Evolutionary conservation across 352 stramenopile genomes (phyloP).

Genomic region (Pythium coloratum): DNA sequence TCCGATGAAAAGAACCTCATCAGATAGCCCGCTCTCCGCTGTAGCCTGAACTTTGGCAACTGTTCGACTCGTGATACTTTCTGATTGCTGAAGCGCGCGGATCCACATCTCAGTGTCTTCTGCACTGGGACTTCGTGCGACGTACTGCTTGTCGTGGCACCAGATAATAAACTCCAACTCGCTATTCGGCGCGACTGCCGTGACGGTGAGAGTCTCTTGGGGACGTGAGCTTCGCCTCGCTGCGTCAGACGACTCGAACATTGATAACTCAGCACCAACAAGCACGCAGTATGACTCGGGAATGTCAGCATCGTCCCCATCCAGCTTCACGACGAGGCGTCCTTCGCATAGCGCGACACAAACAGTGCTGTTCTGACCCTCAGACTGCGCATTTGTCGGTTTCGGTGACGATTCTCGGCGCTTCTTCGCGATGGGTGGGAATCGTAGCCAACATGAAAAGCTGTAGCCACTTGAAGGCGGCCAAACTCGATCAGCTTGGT

Average conservation of each 20-base stretch:
- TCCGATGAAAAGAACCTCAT: conserved; percentile 39
- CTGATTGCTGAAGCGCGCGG: conserved; percentile 50
- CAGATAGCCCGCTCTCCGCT: conserved; percentile 13
- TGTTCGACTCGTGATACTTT: conserved; percentile 37
- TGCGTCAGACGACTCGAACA: conserved; percentile 48
- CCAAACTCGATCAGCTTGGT: conserved; percentile 59
- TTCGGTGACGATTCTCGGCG: conserved; percentile 1
- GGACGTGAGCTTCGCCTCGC: conserved; percentile 30
- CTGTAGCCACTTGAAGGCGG: conserved; percentile 73
- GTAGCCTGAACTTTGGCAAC: conserved; percentile 28
- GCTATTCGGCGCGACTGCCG: conserved; percentile 34
- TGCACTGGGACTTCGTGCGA: conserved; percentile 26
- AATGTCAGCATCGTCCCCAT: conserved; percentile 37
- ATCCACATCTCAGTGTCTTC: conserved; percentile 61
- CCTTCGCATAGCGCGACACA: conserved; percentile 66
- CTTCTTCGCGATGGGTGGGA: conserved; percentile 33
- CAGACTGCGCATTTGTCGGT: neutral
- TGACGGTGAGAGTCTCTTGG: conserved; percentile 45
- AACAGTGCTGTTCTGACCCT: neutral
- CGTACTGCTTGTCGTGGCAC: conserved; percentile 41
- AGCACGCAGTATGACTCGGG: conserved; percentile 59
- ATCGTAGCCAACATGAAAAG: conserved; percentile 72
- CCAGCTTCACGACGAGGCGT: conserved; percentile 36
- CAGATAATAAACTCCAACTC: conserved; percentile 50
- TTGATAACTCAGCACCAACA: conserved; percentile 48